These are phyloP conservation scores for Penicillium simplicissimum DNA, from an alignment of 495 filamentous ascomycete species.

Conservation along the genomic window DNA sequence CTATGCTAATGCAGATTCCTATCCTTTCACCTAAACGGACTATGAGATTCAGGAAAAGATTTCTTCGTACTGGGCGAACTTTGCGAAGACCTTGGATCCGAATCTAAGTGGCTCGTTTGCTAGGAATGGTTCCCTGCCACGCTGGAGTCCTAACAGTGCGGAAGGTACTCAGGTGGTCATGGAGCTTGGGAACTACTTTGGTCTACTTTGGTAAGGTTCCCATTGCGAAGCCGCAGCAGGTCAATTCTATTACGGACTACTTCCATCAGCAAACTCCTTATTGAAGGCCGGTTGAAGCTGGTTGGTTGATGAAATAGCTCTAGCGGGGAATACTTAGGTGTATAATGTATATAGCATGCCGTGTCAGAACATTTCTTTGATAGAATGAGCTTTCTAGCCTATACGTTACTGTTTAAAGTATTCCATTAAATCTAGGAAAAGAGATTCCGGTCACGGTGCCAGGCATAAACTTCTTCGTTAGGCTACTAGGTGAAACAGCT, in stretches of 20 bases:
- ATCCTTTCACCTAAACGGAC: conserved; percentile 28
- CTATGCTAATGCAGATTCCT: conserved; percentile 27
- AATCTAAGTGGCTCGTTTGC: conserved; percentile 28
- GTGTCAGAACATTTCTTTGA: no score
- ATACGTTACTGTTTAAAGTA: no score
- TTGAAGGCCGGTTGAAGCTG: background rate
- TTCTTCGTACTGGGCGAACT: conserved; percentile 36
- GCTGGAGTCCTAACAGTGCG: conserved; percentile 22
- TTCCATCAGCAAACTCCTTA: conserved; percentile 23
- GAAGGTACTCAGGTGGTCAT: conserved; percentile 24
- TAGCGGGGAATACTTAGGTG: no score
- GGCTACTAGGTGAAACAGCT: no score
- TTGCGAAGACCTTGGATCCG: conserved; percentile 32
- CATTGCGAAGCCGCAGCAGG: conserved; percentile 22
- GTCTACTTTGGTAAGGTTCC: conserved; percentile 20
- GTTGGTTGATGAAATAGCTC: background rate
- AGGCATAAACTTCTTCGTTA: no score
- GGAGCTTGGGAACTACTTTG: conserved; percentile 26
- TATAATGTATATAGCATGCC: no score
- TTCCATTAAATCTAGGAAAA: no score
- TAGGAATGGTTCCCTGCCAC: conserved; percentile 15
- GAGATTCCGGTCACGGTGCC: no score
- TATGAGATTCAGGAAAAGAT: conserved; percentile 28
- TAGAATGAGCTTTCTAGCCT: no score
- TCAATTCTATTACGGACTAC: conserved; percentile 27